These are phyloP conservation scores for Fusarium mexicanum DNA, from an alignment of 2,329 filamentous ascomycete genomes.

Conservation along the genomic window DNA sequence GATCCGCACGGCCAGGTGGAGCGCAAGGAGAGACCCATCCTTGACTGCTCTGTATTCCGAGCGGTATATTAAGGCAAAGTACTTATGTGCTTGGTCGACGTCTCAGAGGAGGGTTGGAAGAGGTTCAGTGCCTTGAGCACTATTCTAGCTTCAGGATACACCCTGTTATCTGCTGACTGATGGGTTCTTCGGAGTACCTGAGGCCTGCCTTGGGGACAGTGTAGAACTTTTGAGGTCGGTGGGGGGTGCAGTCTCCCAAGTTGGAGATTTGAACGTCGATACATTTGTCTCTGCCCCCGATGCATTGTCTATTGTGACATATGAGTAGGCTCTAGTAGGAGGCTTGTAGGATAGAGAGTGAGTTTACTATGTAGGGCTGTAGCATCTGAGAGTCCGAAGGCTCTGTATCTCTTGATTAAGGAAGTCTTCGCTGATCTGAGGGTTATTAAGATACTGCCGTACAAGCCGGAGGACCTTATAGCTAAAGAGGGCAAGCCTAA, in stretches of 20 bases:
- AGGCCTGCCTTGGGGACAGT: slow-evolving; percentile 7
- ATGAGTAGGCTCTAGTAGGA: neutral
- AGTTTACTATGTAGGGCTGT: neutral
- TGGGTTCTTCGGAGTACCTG: slow-evolving; percentile 7
- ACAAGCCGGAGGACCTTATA: no score
- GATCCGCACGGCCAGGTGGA: slow-evolving; percentile 78
- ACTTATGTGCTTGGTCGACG: slow-evolving; percentile 36
- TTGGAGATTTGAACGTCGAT: slow-evolving; percentile 54
- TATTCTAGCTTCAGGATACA: slow-evolving; percentile 52
- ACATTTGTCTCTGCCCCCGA: slow-evolving; percentile 47
- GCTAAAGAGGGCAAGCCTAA: no score
- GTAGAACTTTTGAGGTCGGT: slow-evolving; percentile 17
- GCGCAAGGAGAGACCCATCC: slow-evolving; percentile 79
- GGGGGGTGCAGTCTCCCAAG: slow-evolving; percentile 43
- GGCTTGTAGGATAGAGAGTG: neutral
- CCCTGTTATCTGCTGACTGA: slow-evolving; percentile 51
- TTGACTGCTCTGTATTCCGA: slow-evolving; percentile 81
- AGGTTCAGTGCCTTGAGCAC: slow-evolving; percentile 44
- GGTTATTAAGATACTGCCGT: no score
- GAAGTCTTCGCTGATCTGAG: no score
- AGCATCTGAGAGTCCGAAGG: no score
- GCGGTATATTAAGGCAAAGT: slow-evolving; percentile 66
- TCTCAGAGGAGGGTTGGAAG: slow-evolving; percentile 42
- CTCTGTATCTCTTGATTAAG: no score
- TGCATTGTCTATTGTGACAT: neutral